Conservation (phyloP, 257 asterid genomes). For the Solanum neorickii region DNA sequence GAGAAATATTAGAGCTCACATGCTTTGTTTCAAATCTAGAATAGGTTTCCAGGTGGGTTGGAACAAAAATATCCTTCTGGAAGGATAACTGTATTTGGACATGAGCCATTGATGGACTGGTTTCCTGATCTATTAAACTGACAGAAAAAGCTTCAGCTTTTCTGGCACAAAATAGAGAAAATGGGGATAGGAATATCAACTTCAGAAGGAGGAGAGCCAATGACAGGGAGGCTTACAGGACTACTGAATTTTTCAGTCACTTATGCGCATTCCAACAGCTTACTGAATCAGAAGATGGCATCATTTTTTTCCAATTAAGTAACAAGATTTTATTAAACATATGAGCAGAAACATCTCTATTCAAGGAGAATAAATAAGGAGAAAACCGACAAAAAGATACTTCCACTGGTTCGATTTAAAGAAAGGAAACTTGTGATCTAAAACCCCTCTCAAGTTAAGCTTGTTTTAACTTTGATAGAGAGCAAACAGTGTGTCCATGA, state of each 20-base stretch:
- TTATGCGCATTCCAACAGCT: background rate
- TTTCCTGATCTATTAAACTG: background rate
- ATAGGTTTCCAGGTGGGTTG: background rate
- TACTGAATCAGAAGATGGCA: background rate
- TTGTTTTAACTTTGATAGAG: background rate
- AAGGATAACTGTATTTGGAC: background rate
- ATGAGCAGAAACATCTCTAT: background rate
- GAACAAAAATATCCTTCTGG: background rate
- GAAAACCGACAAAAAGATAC: background rate
- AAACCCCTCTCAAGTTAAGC: background rate
- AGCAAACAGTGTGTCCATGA: background rate
- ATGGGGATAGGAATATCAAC: background rate
- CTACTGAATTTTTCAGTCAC: background rate
- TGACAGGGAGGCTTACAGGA: background rate
- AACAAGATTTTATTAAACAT: background rate
- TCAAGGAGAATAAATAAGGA: background rate
- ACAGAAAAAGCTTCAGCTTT: background rate
- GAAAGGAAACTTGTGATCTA: background rate
- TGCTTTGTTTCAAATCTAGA: background rate
- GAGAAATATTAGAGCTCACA: background rate
- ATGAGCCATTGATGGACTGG: background rate
- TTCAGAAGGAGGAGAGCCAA: background rate
- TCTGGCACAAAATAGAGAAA: background rate
- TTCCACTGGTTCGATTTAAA: background rate
- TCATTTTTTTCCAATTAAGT: background rate